These are phyloP conservation scores for Pseudocercospora eumusae DNA, from an alignment of 2,329 filamentous ascomycete genomes.

Conservation along the genomic window DNA sequence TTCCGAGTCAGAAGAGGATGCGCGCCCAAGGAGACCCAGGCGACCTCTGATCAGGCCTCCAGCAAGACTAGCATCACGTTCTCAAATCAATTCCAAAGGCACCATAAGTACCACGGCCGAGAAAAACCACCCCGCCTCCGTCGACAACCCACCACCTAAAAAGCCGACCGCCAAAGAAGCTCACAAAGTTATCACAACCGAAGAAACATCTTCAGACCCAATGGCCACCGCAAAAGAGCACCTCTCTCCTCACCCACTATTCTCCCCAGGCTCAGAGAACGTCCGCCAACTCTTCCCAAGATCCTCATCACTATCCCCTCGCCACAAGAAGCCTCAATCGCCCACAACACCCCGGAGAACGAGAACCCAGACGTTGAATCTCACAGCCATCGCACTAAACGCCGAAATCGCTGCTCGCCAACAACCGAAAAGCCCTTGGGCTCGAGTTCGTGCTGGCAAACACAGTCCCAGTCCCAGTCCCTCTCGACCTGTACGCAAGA, in stretches of 20 bases:
- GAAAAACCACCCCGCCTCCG: neutral
- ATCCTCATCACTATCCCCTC: conserved; percentile 32
- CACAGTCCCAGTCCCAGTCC: too few species aligned
- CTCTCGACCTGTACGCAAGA: conserved; percentile 12
- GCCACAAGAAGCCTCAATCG: neutral
- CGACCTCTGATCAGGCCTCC: conserved; percentile 18
- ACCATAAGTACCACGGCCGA: conserved; percentile 25
- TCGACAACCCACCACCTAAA: neutral
- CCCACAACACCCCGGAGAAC: neutral
- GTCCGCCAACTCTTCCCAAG: conserved; percentile 36
- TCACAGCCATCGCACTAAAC: conserved; percentile 21
- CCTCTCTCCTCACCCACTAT: conserved; percentile 21
- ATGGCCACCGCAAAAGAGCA: conserved; percentile 26
- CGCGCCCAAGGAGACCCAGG: conserved; percentile 9
- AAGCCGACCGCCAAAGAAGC: neutral
- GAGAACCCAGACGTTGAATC: neutral
- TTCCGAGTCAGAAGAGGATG: conserved; percentile 30
- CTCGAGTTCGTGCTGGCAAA: conserved; percentile 26
- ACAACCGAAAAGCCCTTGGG: conserved; percentile 31
- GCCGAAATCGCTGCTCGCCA: conserved; percentile 14
- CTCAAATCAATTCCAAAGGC: conserved; percentile 19
- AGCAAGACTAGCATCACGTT: conserved; percentile 30
- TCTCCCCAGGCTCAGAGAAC: conserved; percentile 31
- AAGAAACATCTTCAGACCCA: conserved; percentile 29
- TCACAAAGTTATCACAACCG: neutral